These are phyloP conservation scores for Nepenthes gracilis DNA, from an alignment of 148 eudicot species.

Conservation along the genomic window DNA sequence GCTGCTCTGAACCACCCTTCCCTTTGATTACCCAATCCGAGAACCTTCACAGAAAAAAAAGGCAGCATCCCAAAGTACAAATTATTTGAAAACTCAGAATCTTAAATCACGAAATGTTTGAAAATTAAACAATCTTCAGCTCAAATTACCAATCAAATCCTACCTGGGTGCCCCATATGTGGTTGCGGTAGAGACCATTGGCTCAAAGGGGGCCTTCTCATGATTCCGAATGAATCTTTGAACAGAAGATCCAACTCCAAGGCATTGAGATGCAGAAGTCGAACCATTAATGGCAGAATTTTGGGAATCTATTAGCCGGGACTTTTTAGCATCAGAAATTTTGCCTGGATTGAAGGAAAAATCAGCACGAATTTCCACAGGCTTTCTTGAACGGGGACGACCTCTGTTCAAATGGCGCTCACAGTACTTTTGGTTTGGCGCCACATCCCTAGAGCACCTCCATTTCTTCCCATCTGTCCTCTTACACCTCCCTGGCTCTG, in stretches of 20 bases:
- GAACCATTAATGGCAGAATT: slow-evolving; percentile 7
- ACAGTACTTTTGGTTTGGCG: slow-evolving; percentile 81
- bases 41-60: background rate
- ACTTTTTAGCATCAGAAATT: slow-evolving; percentile 22
- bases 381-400: slow-evolving; percentile 99
- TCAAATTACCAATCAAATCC: no score
- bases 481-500: slow-evolving; percentile 73
- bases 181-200: no score
- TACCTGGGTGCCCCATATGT: no score
- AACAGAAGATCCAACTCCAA: no score
- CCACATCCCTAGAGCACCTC: slow-evolving; percentile 85
- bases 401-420: slow-evolving; percentile 86
- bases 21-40: background rate
- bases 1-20: slow-evolving; percentile 23
- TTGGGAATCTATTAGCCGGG: slow-evolving; percentile 7
- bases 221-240: no score
- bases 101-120: background rate
- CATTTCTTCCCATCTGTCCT: slow-evolving; percentile 93
- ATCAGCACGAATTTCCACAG: slow-evolving; percentile 58
- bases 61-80: background rate
- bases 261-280: slow-evolving; percentile 9
- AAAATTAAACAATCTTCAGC: no score
- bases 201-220: no score
- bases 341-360: slow-evolving; percentile 5
- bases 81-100: no score